These are phyloP conservation scores for Paxillus involutus DNA, from an alignment of 768 basidiomycete genomes.

Conservation along the genomic window DNA sequence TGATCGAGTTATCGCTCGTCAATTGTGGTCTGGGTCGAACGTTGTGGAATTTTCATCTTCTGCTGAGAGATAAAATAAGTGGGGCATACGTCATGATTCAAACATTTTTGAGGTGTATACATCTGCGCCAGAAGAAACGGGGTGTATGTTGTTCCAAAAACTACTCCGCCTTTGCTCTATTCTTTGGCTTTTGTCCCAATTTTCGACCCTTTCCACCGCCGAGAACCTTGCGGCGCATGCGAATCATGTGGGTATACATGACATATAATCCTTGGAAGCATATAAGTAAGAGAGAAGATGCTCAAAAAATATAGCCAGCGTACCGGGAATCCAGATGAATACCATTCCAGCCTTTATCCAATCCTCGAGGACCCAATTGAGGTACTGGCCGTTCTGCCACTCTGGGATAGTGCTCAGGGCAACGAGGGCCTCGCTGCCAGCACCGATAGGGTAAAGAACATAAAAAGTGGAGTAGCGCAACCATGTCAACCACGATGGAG, in stretches of 20 bases:
- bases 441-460: constrained; percentile 90
- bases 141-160: neutral
- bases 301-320: constrained; percentile 9
- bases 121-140: constrained; percentile 24
- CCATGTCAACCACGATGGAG: constrained; percentile 63
- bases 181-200: constrained; percentile 36
- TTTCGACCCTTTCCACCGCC: constrained; percentile 34
- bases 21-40: neutral
- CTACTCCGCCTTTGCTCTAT: constrained; percentile 21
- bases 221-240: constrained; percentile 54
- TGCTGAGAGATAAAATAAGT: neutral
- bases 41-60: neutral
- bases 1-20: neutral
- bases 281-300: neutral
- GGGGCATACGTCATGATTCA: neutral
- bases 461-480: constrained; percentile 93
- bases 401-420: constrained; percentile 73
- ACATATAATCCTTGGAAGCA: constrained; percentile 44
- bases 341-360: constrained; percentile 62
- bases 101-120: neutral
- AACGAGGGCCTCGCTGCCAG: constrained; percentile 85
- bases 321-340: constrained; percentile 88
- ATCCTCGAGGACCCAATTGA: constrained; percentile 55
- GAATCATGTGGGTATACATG: constrained; percentile 61
- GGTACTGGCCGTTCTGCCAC: constrained; percentile 40